Conservation (phyloP, 1,139 yeast genomes). For the Spathaspora sp. region DNA sequence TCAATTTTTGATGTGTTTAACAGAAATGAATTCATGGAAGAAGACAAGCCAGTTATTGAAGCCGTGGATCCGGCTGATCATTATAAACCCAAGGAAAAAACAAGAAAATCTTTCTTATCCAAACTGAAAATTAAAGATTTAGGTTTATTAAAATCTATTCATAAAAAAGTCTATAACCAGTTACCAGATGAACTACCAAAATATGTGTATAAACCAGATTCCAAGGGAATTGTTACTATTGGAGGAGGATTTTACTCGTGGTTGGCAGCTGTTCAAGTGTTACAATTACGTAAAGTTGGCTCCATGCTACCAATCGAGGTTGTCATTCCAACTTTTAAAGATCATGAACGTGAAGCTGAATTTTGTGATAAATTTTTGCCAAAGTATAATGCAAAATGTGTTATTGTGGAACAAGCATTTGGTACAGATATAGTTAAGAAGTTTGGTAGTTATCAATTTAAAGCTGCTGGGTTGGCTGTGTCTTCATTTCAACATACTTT, state of each 20-base stretch:
- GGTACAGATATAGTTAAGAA: slow-evolving; percentile 32
- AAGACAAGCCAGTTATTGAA: slow-evolving; percentile 15
- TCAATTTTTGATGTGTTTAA: slow-evolving; percentile 18
- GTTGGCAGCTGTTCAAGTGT: slow-evolving; percentile 35
- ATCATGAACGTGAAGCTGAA: slow-evolving; percentile 27
- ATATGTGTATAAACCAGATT: slow-evolving; percentile 23
- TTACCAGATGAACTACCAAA: slow-evolving; percentile 26
- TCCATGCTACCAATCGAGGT: slow-evolving; percentile 38
- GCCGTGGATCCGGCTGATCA: slow-evolving; percentile 20
- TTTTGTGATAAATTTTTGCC: slow-evolving; percentile 28
- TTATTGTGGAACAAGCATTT: slow-evolving; percentile 32
- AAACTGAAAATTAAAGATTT: slow-evolving; percentile 25
- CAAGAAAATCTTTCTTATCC: slow-evolving; percentile 27
- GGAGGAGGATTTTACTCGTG: slow-evolving; percentile 43
- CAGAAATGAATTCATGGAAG: slow-evolving; percentile 14
- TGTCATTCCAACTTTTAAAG: slow-evolving; percentile 31
- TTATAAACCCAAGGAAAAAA: slow-evolving; percentile 13
- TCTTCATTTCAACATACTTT: slow-evolving; percentile 43
- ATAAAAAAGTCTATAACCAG: slow-evolving; percentile 18
- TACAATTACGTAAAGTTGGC: slow-evolving; percentile 34
- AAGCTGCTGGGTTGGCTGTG: slow-evolving; percentile 38
- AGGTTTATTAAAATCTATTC: slow-evolving; percentile 24
- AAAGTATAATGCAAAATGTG: slow-evolving; percentile 28
- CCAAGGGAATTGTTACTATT: slow-evolving; percentile 35
- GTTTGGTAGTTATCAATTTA: slow-evolving; percentile 39